Evolutionary conservation across 1,284 basidiomycete species (phyloP).

Genomic region (Naganishia albida): DNA sequence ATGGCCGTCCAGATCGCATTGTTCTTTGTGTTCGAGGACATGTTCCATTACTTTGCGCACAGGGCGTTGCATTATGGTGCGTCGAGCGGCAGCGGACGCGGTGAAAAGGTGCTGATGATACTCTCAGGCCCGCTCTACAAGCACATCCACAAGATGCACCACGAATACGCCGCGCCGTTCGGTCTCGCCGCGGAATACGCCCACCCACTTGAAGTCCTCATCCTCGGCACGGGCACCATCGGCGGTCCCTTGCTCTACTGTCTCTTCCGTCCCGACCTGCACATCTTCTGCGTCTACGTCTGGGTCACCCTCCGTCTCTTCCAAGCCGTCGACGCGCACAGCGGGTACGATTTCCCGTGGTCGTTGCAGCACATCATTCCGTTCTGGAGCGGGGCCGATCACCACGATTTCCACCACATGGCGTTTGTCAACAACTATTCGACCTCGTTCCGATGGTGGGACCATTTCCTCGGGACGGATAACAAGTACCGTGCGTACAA

Average conservation of each 20-base stretch:
- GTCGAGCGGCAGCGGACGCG: not conserved
- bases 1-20: conserved; percentile 79
- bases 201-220: conserved; percentile 90
- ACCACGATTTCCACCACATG: conserved; percentile 97
- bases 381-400: conserved; percentile 98
- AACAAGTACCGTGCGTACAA: conserved; percentile 73
- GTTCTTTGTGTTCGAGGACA: conserved; percentile 97
- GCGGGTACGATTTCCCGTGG: conserved; percentile 97
- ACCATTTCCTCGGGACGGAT: conserved; percentile 81
- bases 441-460: conserved; percentile 91
- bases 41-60: conserved; percentile 80
- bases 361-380: conserved; percentile 92
- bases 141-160: conserved; percentile 96
- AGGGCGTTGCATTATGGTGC: conserved; percentile 81
- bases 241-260: conserved; percentile 83
- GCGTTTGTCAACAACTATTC: conserved; percentile 67
- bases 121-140: conserved; percentile 71
- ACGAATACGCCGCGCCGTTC: conserved; percentile 96
- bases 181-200: conserved; percentile 97
- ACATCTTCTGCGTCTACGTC: conserved; percentile 86
- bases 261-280: conserved; percentile 57
- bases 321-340: conserved; percentile 97
- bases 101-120: not conserved
- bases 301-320: conserved; percentile 94
- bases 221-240: conserved; percentile 81